Percentiles rank a stretch among this genome's conserved stretches.
Conservation (phyloP, 768 basidiomycete species). For the Clitopilus passeckerianus region DNA sequence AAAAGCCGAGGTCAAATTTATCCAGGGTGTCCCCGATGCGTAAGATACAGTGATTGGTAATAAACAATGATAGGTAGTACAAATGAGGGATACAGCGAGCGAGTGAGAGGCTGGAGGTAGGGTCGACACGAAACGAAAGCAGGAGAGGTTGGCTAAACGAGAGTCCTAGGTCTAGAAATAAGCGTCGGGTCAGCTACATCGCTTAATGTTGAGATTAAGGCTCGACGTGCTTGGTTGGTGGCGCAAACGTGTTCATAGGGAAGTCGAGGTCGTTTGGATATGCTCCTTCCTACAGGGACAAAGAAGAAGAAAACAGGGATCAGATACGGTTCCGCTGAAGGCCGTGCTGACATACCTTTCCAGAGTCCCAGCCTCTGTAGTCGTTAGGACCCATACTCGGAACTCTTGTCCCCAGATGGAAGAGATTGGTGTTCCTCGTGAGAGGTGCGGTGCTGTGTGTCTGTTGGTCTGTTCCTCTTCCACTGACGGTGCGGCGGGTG, state of each 20-base stretch:
- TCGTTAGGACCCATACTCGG: slow-evolving; percentile 33
- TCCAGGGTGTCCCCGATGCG: neutral
- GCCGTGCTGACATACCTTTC: slow-evolving; percentile 10
- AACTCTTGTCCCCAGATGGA: slow-evolving; percentile 42
- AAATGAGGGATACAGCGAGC: neutral
- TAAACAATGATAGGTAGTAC: neutral
- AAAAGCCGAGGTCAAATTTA: neutral
- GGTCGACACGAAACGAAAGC: neutral
- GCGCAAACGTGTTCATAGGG: slow-evolving; percentile 16
- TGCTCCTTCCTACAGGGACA: neutral
- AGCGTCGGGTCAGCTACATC: neutral
- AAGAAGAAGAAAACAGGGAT: slow-evolving; percentile 1
- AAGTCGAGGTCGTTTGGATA: slow-evolving; percentile 11
- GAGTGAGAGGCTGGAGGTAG: neutral
- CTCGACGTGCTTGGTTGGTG: slow-evolving; percentile 9
- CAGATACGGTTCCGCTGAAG: neutral
- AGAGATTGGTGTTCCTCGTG: slow-evolving; percentile 44
- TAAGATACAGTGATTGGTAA: neutral
- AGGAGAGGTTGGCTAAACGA: neutral
- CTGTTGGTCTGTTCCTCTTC: slow-evolving; percentile 49
- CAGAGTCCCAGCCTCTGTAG: slow-evolving; percentile 28
- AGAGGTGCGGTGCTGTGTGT: slow-evolving; percentile 17
- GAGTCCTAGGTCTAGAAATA: neutral
- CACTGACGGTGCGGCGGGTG: slow-evolving; percentile 49
- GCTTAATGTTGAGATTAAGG: neutral